Evolutionary conservation across 2,329 filamentous ascomycete genomes (phyloP), one percentile per base, ranked within the genome.

Genomic region (Phoma sp.): DNA sequence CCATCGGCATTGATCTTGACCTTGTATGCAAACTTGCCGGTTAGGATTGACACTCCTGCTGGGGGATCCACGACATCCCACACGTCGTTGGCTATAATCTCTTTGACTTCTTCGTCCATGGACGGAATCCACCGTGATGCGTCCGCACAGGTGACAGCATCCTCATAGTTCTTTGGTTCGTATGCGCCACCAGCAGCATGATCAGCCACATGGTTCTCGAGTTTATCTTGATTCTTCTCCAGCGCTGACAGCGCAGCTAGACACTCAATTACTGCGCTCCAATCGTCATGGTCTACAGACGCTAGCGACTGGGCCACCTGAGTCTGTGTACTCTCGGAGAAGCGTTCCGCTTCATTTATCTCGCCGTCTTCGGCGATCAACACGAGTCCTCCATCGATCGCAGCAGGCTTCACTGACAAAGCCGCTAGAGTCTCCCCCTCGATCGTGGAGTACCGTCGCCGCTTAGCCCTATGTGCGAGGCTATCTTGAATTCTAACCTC

Each of bases 1-100:
- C 56, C 53, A 20, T 61, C n/a, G 10, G 56, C 26, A 25, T 56
- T 54, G 18, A 45, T 49, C 50, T 68, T 68, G 32, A 64, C 45
- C 42, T 65, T 65, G 29, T 54, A 65, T n/a, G 60, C 59, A 53
- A 40, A 65, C 36, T 64, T 63, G 18, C 42, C 20, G 14, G 38
- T 42, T n/a, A 42, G 38, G 21, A 42, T 29, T 18, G 20, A 26
- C 17, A 42, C 38, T 29, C 38, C 38, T 42, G 20, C 17, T 12
- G 26, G 26, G 26, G 20, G 6, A 21, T 45, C 42, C 15, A 45
- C 15, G 3, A 33, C 15, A 3, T 45, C 42, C 42, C 28, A 45
- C 28, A 45, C 42, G 5, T 45, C n/a, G 20, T 45, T 45, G 17
- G 42, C 28, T 10, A 45, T 33, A 32, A 45, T 45, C 28, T 45